Evolutionary conservation across 331 rosid genomes (phyloP), one percentile per base, ranked within the genome.

Genomic region (Arachis monticola): DNA sequence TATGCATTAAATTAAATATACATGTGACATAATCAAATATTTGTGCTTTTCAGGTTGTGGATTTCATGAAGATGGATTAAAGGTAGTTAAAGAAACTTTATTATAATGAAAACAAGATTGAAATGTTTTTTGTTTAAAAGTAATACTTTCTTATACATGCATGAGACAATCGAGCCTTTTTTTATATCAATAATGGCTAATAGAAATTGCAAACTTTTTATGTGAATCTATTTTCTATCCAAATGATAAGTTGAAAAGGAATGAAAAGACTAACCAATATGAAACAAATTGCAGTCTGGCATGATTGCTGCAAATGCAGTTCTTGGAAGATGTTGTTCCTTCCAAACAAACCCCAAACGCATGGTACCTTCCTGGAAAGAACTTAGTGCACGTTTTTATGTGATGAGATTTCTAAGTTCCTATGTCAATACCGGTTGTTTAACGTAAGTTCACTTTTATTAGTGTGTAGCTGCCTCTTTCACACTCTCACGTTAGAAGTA

Each of bases 51-150:
- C 92, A 93, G 97, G 97, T 77, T 89, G 87, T 83, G 98, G 98
- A 48, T 93, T 93, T 83, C 98, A 93, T 69, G 98, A 93, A 76
- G 98, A 91, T 84, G 98, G 98, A 79, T 63, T 93, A 41, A 91
- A 93, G 98, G 97, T 91, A 79, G 55, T 8, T 30, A 61, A 52
- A 76, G 58, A 22, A 55, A 65, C 77, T 59, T 32, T 32, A 32
- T 66, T 14, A 44, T 7, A 44, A 17, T 51, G 44, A 14, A 45
- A 66, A 22, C 46, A 2, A 3, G 47, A 40, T 27, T 64, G 58
- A 5, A 17, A 17, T 14, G 40, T 1, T 32, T 32, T 32, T 32
- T 3, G 38, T 3, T 32, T 1, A 32, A 47, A 45, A 46, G 7
- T 52, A 50, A 64, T 40, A 11, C n/a, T 67, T 52, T 35, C n/a